Base-by-base conservation (phyloP, 2,329 filamentous ascomycete species). In the Cytospora paraplurivora region DNA sequence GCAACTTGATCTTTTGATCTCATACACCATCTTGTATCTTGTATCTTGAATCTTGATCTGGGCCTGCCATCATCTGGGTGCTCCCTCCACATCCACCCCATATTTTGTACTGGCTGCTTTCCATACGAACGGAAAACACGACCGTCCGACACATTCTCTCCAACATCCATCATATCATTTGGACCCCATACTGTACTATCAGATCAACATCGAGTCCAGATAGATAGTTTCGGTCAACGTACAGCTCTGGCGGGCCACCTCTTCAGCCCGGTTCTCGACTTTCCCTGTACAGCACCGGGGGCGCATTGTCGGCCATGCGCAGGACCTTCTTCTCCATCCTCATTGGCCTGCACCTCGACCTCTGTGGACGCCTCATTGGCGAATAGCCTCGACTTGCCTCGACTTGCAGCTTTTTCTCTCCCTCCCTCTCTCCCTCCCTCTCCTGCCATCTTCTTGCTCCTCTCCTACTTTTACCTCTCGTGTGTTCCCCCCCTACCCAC, bases 231-330 rank as follows among this genome's bases (percentile, higher is more conserved):
- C 27, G 27, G 27, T 27, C 27, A 27, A 27, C 27, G 27, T 44
- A 17, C 41, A n/a, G 13, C 41, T 44, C 41, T 44, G 41, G 41
- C 17, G 41, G 8, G 41, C 41, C 35, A n/a, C 41, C 41, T 19
- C 41, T 8, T 44, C 41, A 44, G 13, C 13, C 41, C 41, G 17
- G 41, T 44, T 19, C 19, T n/a, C 41, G 41, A 44, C 49, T 38
- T 54, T 34, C 53, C 37, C 62, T 62, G 17, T 47, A 38, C 59
- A 57, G 41, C 56, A 51, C 12, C 38, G 41, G 32, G 61, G 53
- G 47, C 34, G 53, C 62, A 41, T 57, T 37, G 61, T 64, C 64
- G 58, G 57, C 64, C 62, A 64, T 62, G 64, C 57, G 41, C 64
- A 50, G 34, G 53, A n/a, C 51, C 47, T 49, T 52, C 33, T 19